phyloP scores from a whole-genome alignment of 768 basidiomycete genomes.

The Pulveroboletus sp. region DNA sequence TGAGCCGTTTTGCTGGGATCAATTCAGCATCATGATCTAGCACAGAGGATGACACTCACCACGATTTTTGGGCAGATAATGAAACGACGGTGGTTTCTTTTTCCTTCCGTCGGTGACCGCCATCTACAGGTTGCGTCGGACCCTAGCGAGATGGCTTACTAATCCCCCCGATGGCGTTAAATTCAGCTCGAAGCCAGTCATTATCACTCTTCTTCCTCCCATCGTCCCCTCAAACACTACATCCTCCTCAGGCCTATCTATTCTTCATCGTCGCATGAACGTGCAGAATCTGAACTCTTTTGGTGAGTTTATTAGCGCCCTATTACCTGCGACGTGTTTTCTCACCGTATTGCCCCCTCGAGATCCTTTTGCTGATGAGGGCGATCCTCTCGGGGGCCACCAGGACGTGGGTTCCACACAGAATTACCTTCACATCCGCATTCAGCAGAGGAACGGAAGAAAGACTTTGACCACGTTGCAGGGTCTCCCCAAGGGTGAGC shows the following conservation, averaged over 20 bases:
- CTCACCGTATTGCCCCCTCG: slow-evolving; percentile 16
- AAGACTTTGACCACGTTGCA: slow-evolving; percentile 98
- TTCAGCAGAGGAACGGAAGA: slow-evolving; percentile 98
- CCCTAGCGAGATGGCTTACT: slow-evolving; percentile 18
- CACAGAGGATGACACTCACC: slow-evolving; percentile 39
- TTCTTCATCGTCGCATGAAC: slow-evolving; percentile 78
- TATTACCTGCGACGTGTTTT: neutral
- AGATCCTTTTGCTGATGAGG: slow-evolving; percentile 98
- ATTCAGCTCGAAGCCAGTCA: slow-evolving; percentile 12
- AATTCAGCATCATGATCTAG: slow-evolving; percentile 1
- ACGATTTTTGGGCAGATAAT: slow-evolving; percentile 56
- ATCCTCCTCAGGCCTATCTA: slow-evolving; percentile 42
- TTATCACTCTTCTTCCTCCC: slow-evolving; percentile 21
- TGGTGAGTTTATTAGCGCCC: slow-evolving; percentile 42
- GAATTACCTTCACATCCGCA: slow-evolving; percentile 91
- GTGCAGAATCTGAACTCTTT: slow-evolving; percentile 85
- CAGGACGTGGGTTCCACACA: slow-evolving; percentile 76
- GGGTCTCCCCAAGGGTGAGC: slow-evolving; percentile 82
- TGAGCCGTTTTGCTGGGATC: slow-evolving; percentile 67
- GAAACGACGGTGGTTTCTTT: slow-evolving; percentile 67
- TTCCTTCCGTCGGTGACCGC: slow-evolving; percentile 4
- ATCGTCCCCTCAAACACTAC: slow-evolving; percentile 38
- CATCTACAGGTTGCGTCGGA: neutral
- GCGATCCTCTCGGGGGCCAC: slow-evolving; percentile 69
- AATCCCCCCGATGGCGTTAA: slow-evolving; percentile 21